A percentile compares a stretch with the other conserved stretches of the same genome.
These are phyloP conservation scores for Sclerotinia trifoliorum DNA, from an alignment of 2,329 filamentous ascomycete species.

Conservation along the genomic window DNA sequence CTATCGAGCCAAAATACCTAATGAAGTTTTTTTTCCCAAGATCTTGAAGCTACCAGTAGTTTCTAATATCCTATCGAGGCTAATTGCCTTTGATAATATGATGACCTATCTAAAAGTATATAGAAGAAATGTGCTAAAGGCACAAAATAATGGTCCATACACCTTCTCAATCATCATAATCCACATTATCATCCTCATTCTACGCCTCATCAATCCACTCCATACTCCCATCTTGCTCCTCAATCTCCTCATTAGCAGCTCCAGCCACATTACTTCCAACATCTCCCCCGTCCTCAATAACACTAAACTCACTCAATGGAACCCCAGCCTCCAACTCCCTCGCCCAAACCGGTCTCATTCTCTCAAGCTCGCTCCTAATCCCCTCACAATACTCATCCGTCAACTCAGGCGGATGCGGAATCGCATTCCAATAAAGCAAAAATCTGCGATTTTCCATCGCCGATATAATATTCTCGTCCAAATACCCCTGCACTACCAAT, in stretches of 20 bases:
- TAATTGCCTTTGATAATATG: rapidly evolving
- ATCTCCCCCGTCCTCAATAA: not conserved
- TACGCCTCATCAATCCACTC: not conserved
- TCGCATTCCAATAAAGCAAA: not conserved
- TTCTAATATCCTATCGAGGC: not conserved
- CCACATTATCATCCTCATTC: not conserved
- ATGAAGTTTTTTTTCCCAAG: not conserved
- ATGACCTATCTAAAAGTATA: not conserved
- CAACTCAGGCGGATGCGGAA: not conserved
- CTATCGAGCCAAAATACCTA: not conserved
- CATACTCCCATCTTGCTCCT: not conserved
- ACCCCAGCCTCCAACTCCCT: too few species aligned
- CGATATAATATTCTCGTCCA: not conserved
- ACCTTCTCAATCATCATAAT: not conserved
- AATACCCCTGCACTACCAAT: not conserved
- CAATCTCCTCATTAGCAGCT: too few species aligned
- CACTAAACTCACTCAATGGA: not conserved
- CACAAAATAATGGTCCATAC: not conserved
- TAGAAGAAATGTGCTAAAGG: not conserved
- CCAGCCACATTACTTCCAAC: rapidly evolving
- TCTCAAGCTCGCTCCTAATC: not conserved
- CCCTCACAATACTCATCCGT: not conserved
- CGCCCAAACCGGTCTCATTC: not conserved
- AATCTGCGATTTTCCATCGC: not conserved
- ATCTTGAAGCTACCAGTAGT: too few species aligned